Evolutionary conservation across 371 early-diverging fungal species (phyloP).

Genomic region (Chytridium lagenaria): DNA sequence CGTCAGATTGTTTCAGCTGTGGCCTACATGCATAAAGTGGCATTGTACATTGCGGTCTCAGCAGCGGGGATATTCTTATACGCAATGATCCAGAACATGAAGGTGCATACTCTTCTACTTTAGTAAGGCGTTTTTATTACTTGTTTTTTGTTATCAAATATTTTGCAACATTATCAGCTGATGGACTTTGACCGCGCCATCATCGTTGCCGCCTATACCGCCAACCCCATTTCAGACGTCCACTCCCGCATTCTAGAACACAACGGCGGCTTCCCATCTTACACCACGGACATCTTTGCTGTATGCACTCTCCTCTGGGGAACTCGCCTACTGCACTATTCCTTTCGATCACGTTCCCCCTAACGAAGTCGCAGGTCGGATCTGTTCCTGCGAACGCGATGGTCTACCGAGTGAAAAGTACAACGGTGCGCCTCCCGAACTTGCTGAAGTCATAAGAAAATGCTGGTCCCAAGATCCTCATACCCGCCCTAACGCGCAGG

Average conservation of each 20-base stretch:
- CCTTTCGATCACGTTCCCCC: slow-evolving; percentile 13
- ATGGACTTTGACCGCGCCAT: slow-evolving; percentile 19
- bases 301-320: slow-evolving; percentile 16
- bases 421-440: not conserved
- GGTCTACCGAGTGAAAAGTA: not conserved
- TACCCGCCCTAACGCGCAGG: not conserved
- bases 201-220: not conserved
- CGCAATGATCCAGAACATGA: not conserved
- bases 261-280: not conserved
- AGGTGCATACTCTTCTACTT: too few relatives aligned
- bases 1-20: slow-evolving; percentile 9
- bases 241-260: not conserved
- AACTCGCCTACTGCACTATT: slow-evolving; percentile 3
- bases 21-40: not conserved
- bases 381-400: not conserved
- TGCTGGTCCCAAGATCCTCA: not conserved
- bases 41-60: too few relatives aligned
- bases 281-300: slow-evolving; percentile 13
- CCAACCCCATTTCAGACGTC: not conserved
- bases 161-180: not conserved
- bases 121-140: too few relatives aligned
- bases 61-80: slow-evolving; percentile 6
- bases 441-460: not conserved
- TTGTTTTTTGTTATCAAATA: too few relatives aligned
- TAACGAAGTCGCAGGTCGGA: not conserved